Evolutionary conservation across 1,139 yeast genomes (phyloP).

Genomic region (Entelexis paramagnoliae): DNA sequence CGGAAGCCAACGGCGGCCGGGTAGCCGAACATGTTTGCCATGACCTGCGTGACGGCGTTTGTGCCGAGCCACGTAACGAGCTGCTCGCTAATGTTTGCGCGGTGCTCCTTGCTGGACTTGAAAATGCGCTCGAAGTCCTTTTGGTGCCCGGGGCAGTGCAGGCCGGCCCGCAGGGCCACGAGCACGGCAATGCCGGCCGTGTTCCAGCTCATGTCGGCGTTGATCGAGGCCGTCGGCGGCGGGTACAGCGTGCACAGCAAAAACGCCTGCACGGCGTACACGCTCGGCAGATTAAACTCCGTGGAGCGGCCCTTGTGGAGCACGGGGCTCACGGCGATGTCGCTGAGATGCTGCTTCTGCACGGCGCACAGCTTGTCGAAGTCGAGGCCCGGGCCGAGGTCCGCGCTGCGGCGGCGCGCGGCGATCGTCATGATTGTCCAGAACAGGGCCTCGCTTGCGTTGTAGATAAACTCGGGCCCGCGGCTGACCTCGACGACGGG

Average conservation of each 20-base stretch:
- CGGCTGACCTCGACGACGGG: conserved; percentile 75
- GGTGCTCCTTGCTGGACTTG: conserved; percentile 16
- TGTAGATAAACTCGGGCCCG: conserved; percentile 73
- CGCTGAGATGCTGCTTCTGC: conserved; percentile 69
- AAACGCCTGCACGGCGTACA: conserved; percentile 88
- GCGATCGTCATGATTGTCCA: conserved; percentile 91
- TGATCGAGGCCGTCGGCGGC: conserved; percentile 80
- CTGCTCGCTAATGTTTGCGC: conserved; percentile 55
- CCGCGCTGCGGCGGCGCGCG: conserved; percentile 46
- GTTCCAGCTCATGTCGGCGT: conserved; percentile 94
- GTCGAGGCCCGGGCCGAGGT: conserved; percentile 29
- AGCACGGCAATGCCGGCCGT: conserved; percentile 86
- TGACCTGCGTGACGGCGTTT: conserved; percentile 76
- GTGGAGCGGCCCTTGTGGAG: conserved; percentile 46
- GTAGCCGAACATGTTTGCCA: conserved; percentile 87
- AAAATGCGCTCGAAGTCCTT: conserved; percentile 41
- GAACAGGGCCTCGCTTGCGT: conserved; percentile 74
- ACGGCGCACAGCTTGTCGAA: conserved; percentile 51
- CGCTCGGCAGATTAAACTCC: conserved; percentile 76
- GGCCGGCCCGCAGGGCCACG: conserved; percentile 83
- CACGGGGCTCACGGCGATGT: conserved; percentile 81
- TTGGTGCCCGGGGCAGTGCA: conserved; percentile 64
- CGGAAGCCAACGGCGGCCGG: conserved; percentile 88
- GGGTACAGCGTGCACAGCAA: conserved; percentile 89
- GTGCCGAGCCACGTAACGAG: conserved; percentile 88